Conservation (phyloP, 345 rosid species). For the Chamaenerion angustifolium region DNA sequence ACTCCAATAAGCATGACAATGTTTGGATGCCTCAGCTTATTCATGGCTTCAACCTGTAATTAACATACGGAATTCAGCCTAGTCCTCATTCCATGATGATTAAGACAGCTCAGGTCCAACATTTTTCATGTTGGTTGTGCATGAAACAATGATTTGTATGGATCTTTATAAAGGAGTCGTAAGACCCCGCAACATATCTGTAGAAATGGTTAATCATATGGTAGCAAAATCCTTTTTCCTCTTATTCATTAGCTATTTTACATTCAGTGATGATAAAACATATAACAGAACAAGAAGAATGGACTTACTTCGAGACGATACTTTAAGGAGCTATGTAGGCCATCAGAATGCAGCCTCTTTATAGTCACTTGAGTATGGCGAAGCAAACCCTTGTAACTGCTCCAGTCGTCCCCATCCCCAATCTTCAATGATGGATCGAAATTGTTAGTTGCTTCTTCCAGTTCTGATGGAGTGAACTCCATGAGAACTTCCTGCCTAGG, state of each 20-base stretch:
- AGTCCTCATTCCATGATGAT: neutral
- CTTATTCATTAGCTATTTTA: too few relatives aligned
- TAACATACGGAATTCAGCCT: neutral
- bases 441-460: conserved; percentile 20
- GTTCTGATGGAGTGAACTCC: conserved; percentile 18
- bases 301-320: conserved; percentile 22
- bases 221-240: too few relatives aligned
- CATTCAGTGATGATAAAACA: too few relatives aligned
- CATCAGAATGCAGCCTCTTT: conserved; percentile 12
- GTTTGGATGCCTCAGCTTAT: conserved; percentile 81
- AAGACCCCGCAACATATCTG: too few relatives aligned
- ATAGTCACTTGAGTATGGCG: conserved; percentile 23
- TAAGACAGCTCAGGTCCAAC: too few relatives aligned
- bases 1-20: conserved; percentile 70
- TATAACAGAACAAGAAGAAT: too few relatives aligned
- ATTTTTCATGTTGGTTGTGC: too few relatives aligned
- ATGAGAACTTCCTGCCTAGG: conserved; percentile 8
- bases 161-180: too few relatives aligned
- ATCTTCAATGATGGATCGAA: conserved; percentile 16
- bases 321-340: neutral
- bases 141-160: too few relatives aligned
- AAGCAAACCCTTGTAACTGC: conserved; percentile 21
- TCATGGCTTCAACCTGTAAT: conserved; percentile 49
- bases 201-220: too few relatives aligned
- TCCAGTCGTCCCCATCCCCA: conserved; percentile 18